Evolutionary conservation across 2,329 filamentous ascomycete genomes (phyloP), one percentile per base, ranked within the genome.

Genomic region (Neopestalotiopsis sp.): DNA sequence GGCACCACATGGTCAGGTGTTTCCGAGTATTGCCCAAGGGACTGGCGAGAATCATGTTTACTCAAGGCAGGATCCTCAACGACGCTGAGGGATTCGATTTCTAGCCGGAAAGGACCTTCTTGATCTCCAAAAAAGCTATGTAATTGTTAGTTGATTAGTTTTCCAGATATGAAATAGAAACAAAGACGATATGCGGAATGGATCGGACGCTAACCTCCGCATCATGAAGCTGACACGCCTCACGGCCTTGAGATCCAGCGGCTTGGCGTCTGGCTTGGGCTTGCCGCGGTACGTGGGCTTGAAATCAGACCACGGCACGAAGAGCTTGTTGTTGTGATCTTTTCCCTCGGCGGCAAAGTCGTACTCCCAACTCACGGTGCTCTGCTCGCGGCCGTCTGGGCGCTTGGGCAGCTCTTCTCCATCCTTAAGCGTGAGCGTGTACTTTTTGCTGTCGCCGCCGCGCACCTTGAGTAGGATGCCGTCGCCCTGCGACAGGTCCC

Each of bases 221-320:
- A 92, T 92, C 93, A 96, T 95, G 69, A 96, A 84, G 65, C 90
- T 91, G 38, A 95, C 82, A 61, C 92, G 84, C 80, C 88, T 91
- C 52, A 96, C 83, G 58, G 83, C 82, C 62, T 82, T 83, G 71
- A 87, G 74, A 73, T 94, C 83, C 72, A 96, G 77, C 4, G 86
- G 84, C 68, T 84, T 78, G 0, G 88, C 88, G 79, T 92, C 89
- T 20, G 86, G 80, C 76, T 88, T 86, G 70, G 90, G 84, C 74
- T 86, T 88, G 0, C 94, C 94, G 3, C 93, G 84, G 79, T 94
- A 96, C 1, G 91, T 95, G 1, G 93, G 82, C 76, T 88, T 89
- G 71, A 97, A 88, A 30, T 86, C 85, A 13, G 78, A 78, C 90
- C 92, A 95, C 1, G 84, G 84, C 28, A 94, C 81, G 71, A 86